Conservation (phyloP, 1,284 basidiomycete species). For the Pulveroboletus sp. region DNA sequence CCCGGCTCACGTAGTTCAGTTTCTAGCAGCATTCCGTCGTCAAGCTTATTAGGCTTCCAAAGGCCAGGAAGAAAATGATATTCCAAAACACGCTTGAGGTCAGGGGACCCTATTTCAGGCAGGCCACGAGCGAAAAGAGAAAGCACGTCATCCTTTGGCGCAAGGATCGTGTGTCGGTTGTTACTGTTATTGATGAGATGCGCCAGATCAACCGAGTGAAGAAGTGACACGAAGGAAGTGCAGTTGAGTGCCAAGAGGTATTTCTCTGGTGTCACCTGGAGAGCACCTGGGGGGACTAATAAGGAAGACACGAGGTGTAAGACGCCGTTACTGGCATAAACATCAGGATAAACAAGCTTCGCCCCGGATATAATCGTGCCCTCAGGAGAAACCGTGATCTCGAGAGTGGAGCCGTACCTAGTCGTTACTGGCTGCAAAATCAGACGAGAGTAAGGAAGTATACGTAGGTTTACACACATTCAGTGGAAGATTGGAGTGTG, state of each 20-base stretch:
- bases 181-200: constrained; percentile 79
- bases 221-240: constrained; percentile 84
- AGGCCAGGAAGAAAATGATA: constrained; percentile 90
- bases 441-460: constrained; percentile 12
- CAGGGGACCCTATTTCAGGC: constrained; percentile 64
- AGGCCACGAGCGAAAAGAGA: constrained; percentile 55
- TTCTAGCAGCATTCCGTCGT: constrained; percentile 73
- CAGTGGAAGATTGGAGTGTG: constrained; percentile 52
- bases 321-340: constrained; percentile 94
- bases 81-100: constrained; percentile 64
- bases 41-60: constrained; percentile 68
- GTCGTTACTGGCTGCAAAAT: constrained; percentile 58
- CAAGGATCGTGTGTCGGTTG: constrained; percentile 78
- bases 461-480: constrained; percentile 48
- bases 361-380: constrained; percentile 68
- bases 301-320: constrained; percentile 87
- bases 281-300: constrained; percentile 74
- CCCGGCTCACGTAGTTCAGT: constrained; percentile 74
- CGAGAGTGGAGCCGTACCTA: constrained; percentile 66
- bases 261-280: constrained; percentile 91
- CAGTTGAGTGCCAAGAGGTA: constrained; percentile 89
- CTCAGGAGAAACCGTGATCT: constrained; percentile 54
- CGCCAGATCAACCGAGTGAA: constrained; percentile 81
- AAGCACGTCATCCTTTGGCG: constrained; percentile 87
- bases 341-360: constrained; percentile 68